These are phyloP conservation scores for Cucurbitaria berberidis DNA, from an alignment of 2,329 filamentous ascomycete genomes.

Conservation along the genomic window DNA sequence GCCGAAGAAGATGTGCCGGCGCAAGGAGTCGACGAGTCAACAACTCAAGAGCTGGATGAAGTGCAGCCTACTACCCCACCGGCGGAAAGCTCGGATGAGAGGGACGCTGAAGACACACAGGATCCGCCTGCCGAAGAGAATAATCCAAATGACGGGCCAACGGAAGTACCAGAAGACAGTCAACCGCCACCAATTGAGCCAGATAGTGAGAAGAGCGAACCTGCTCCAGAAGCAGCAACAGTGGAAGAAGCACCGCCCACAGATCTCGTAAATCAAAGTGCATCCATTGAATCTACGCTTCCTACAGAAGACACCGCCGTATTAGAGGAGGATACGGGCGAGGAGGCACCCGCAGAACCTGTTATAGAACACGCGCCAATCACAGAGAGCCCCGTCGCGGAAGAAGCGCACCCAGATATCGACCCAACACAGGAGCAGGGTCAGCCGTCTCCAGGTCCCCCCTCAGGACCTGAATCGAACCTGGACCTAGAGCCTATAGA, in stretches of 20 bases:
- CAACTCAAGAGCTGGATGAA: constrained; percentile 1
- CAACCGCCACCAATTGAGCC: constrained; percentile 1
- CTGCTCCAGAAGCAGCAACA: constrained; percentile 1
- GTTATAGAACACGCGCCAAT: not conserved
- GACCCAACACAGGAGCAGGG: not conserved
- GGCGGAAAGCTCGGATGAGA: not conserved
- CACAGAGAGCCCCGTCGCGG: constrained; percentile 2
- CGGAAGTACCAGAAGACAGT: not conserved
- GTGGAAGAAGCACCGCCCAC: not conserved
- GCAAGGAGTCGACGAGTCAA: not conserved
- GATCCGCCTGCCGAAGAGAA: not conserved
- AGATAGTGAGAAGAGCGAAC: not conserved
- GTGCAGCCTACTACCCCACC: not conserved
- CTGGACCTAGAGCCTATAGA: not conserved
- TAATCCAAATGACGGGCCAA: not conserved
- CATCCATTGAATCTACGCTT: not conserved
- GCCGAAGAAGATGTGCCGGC: not conserved
- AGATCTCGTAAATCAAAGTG: not conserved
- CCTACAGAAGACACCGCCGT: not conserved
- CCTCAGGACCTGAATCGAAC: not conserved
- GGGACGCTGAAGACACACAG: not conserved
- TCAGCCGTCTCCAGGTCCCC: not conserved
- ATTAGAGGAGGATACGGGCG: constrained; percentile 4
- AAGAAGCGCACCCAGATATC: not conserved
- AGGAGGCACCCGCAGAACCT: not conserved